A percentile compares a stretch with the other conserved stretches of the same genome.
These are phyloP conservation scores for Hyphodiscus sp. DNA, from an alignment of 2,329 filamentous ascomycete species.

Conservation along the genomic window DNA sequence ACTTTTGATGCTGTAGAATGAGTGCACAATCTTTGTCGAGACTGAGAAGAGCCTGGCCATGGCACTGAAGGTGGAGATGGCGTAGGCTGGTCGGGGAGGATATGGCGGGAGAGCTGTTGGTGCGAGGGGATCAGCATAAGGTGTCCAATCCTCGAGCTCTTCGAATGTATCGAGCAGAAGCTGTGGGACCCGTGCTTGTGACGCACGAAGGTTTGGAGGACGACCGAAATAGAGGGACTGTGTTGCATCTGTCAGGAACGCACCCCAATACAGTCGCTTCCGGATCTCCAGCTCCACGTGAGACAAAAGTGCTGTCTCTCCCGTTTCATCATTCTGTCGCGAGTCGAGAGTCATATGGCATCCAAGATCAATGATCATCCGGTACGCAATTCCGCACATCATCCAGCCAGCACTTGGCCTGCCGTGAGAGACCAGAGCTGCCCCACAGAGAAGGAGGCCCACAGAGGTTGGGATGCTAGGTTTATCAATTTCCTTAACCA, in stretches of 20 bases:
- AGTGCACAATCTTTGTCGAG: background rate
- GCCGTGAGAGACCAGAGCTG: constrained; percentile 22
- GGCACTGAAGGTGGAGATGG: background rate
- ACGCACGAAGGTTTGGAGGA: background rate
- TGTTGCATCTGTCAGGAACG: background rate
- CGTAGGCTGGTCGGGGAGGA: background rate
- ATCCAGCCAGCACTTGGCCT: constrained; percentile 30
- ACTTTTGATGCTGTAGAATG: background rate
- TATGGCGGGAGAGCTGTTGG: background rate
- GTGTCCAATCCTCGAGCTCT: background rate
- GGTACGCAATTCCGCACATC: constrained; percentile 12
- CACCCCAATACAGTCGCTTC: background rate
- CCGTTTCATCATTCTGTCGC: background rate
- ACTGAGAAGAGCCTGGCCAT: background rate
- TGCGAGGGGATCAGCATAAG: background rate
- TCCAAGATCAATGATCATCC: background rate
- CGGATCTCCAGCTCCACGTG: background rate
- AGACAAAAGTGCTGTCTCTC: background rate
- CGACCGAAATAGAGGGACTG: background rate
- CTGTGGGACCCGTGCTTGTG: background rate
- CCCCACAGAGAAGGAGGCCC: constrained; percentile 25
- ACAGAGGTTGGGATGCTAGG: constrained; percentile 25
- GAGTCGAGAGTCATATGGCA: background rate
- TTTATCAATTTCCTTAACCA: constrained; percentile 28
- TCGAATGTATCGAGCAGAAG: background rate